Base-by-base conservation (phyloP, 2,329 filamentous ascomycete species). In the Aureobasidium sp. region DNA sequence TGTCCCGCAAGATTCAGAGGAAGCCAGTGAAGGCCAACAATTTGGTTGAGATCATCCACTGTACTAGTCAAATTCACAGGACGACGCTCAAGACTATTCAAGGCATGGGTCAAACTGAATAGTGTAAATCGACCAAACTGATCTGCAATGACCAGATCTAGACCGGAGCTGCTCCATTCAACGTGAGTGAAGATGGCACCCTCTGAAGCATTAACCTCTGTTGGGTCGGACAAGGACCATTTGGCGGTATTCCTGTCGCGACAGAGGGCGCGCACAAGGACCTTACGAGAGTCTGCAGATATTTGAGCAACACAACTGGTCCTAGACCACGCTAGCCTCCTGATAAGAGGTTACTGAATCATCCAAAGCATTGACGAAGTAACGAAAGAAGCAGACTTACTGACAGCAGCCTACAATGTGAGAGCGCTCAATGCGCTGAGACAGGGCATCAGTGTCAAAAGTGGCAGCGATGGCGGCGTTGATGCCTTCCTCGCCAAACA, bases 1-100 rank as follows among this genome's bases (percentile, higher is more conserved):
- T 73, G 71, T 29, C 65, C 64, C 1, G 44, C 32, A 32, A 69
- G 77, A 39, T 74, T 73, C 17, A 78, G 70, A 17, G 75, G 72
- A 61, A 97, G 79, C 94, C 94, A 99, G 75, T 90, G 88, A 72
- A 91, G 83, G 3, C 93, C 94, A 7, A 95, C 90, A 5, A 96
- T 79, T 55, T 87, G 84, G 66, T 88, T 85, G 41, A 90, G 79
- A 71, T 96, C 90, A 68, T 91, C 88, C 59, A 87, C 78, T 1
- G 83, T 76, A 70, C 93, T 91, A n/a, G 79, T 74, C 27, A 86
- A 81, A 75, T 85, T 87, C 61, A 80, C 82, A 46, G 86, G 83
- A 55, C 80, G 80, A 10, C 84, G 72, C 36, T 80, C 82, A 62
- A 92, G 84, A 58, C 86, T 84, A 70, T 96, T 96, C 50, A 97